These are phyloP conservation scores for Salix arbutifolia DNA, from an alignment of 345 rosid genomes.

Conservation along the genomic window DNA sequence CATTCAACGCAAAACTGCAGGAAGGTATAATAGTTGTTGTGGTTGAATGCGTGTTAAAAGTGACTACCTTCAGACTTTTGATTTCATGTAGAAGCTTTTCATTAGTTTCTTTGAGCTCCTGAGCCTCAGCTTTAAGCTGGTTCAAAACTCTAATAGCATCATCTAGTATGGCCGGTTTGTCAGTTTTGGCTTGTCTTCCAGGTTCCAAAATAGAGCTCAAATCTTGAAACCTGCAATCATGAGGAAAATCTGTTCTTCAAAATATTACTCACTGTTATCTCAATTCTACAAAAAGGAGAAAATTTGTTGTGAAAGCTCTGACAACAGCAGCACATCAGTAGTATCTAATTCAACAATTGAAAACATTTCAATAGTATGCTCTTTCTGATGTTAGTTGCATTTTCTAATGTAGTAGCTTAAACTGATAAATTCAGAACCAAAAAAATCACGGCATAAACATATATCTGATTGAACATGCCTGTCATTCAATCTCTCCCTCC, in stretches of 20 bases:
- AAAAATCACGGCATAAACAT: not conserved
- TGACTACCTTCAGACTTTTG: conserved; percentile 24
- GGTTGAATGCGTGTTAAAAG: not conserved
- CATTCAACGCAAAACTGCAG: not conserved
- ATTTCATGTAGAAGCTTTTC: conserved; percentile 26
- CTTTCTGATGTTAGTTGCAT: not conserved
- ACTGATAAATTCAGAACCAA: not conserved
- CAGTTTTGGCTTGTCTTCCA: conserved; percentile 25
- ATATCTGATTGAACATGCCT: conserved; percentile 10
- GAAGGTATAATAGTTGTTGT: not conserved
- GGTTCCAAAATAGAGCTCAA: conserved; percentile 29
- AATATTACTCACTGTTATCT: not conserved
- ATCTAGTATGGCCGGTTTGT: conserved; percentile 28
- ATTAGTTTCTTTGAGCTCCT: conserved; percentile 29
- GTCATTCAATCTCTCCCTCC: conserved; percentile 33
- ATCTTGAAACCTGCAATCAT: conserved; percentile 28
- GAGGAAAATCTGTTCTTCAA: not conserved
- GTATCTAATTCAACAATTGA: not conserved
- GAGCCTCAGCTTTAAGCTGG: conserved; percentile 23
- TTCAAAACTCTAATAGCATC: conserved; percentile 30
- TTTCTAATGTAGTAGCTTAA: not conserved
- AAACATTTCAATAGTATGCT: not conserved
- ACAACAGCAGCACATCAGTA: not conserved
- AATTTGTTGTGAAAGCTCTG: not conserved
- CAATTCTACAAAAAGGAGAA: not conserved